phyloP scores from a whole-genome alignment of 2,329 filamentous ascomycete species.

The Scolecobasidium constrictum region DNA sequence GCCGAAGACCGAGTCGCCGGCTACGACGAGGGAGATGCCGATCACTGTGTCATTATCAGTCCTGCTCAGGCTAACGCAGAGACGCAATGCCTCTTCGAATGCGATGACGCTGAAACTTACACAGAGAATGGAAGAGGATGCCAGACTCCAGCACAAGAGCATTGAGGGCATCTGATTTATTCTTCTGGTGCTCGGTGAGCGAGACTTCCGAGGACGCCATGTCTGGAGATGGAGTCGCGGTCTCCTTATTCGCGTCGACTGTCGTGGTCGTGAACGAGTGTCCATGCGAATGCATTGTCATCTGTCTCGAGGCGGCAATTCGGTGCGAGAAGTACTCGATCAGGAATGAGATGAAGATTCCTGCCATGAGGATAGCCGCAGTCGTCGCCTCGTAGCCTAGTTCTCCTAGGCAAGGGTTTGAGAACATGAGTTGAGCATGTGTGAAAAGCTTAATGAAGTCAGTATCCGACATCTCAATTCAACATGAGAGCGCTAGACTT shows the following conservation, averaged over 20 bases:
- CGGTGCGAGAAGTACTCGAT: slow-evolving; percentile 58
- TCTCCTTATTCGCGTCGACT: no score
- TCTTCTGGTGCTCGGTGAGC: no score
- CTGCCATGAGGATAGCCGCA: slow-evolving; percentile 62
- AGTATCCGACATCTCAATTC: no score
- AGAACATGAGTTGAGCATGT: slow-evolving; percentile 63
- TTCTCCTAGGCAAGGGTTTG: slow-evolving; percentile 55
- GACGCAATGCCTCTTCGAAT: no score
- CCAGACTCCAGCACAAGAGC: slow-evolving; percentile 63
- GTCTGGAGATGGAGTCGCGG: no score
- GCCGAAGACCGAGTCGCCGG: slow-evolving; percentile 39
- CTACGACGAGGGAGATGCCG: slow-evolving; percentile 47
- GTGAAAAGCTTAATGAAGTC: slow-evolving; percentile 55
- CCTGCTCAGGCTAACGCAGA: no score
- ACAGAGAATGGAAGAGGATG: slow-evolving; percentile 63
- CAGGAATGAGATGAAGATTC: slow-evolving; percentile 60
- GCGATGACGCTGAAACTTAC: no score
- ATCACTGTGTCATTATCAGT: no score
- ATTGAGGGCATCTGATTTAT: slow-evolving; percentile 46
- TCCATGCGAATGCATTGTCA: no score
- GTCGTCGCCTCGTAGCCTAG: slow-evolving; percentile 59
- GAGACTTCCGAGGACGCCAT: no score
- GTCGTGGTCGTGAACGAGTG: no score
- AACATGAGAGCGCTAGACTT: no score
- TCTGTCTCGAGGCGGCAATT: slow-evolving; percentile 28